Base-by-base conservation (phyloP, 768 basidiomycete species). In the Favolaschia claudopus region DNA sequence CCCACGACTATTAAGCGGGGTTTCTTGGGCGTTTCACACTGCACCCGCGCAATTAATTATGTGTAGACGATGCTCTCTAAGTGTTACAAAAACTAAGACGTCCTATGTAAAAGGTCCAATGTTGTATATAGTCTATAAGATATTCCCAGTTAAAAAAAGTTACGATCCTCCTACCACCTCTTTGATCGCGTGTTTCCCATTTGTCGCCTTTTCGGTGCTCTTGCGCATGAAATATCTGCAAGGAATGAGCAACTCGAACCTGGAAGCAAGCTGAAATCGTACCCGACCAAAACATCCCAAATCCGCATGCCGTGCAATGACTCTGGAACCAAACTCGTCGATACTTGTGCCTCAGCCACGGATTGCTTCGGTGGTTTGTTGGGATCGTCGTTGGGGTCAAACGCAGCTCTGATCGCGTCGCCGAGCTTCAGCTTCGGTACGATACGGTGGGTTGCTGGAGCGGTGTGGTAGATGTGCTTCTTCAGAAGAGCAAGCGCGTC, bases 401-500 rank as follows among this genome's bases (percentile, higher is more conserved):
- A 77, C 3, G 81, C 78, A 17, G 83, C 84, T 14, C 76, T 72
- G 34, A 86, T 49, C 2, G 75, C 76, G 54, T 85, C 83, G 27
- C 70, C 69, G 6, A 72, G 59, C 62, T 77, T 82, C 54, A 81
- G 52, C 67, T 77, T 81, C 5, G 84, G 86, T 15, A 86, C 74
- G 19, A 77, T 84, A 29, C 68, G 72, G 64, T 86, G 85, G 1
- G 86, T 87, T 5, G 69, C 69, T 10, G 85, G 85, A 9, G 84
- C 83, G 5, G 82, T 80, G 67, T 83, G 76, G 63, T 86, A 86
- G 31, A 86, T 82, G 51, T 69, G 77, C 74, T 82, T 85, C 75
- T 81, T 84, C 37, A 86, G 62, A 14, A 88, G 71, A 7, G 85
- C 84, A 5, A 86, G 67, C 9, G 85, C 76, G 55, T 87, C 86